Evolutionary conservation across 371 early-diverging fungal genomes (phyloP).

Genomic region (Entomophthora muscae): DNA sequence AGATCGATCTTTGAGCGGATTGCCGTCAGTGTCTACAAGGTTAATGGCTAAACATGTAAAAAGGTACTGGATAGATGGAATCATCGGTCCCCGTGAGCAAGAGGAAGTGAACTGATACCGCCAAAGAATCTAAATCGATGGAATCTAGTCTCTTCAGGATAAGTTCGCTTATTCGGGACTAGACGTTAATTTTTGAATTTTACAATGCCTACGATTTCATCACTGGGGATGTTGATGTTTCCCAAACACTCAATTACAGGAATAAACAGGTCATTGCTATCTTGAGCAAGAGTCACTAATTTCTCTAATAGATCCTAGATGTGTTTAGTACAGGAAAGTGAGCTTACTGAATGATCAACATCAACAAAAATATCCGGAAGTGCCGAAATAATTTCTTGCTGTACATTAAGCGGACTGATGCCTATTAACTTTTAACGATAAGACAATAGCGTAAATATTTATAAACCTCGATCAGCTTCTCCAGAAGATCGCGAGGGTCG

Average conservation of each 20-base stretch:
- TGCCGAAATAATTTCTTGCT: neutral
- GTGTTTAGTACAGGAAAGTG: neutral
- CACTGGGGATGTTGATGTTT: slow-evolving; percentile 30
- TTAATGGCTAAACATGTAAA: neutral
- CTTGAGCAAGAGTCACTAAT: slow-evolving; percentile 37
- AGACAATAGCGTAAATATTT: neutral
- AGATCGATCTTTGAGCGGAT: neutral
- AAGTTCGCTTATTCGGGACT: neutral
- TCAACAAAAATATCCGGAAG: slow-evolving; percentile 7
- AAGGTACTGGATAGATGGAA: neutral
- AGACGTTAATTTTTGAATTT: neutral
- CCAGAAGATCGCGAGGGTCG: neutral
- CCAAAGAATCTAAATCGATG: neutral
- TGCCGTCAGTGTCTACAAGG: neutral
- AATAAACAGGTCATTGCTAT: slow-evolving; percentile 37
- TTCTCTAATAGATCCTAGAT: neutral
- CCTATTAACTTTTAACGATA: neutral
- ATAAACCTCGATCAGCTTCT: neutral
- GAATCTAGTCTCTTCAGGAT: neutral
- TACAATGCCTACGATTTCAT: neutral
- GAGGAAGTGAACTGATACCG: slow-evolving; percentile 2
- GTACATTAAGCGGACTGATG: neutral
- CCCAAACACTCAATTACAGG: slow-evolving; percentile 58
- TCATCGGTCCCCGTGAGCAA: neutral
- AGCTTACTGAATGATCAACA: neutral